These are phyloP conservation scores for Aspergillus luchuensis DNA, from an alignment of 2,329 filamentous ascomycete species.

Conservation along the genomic window DNA sequence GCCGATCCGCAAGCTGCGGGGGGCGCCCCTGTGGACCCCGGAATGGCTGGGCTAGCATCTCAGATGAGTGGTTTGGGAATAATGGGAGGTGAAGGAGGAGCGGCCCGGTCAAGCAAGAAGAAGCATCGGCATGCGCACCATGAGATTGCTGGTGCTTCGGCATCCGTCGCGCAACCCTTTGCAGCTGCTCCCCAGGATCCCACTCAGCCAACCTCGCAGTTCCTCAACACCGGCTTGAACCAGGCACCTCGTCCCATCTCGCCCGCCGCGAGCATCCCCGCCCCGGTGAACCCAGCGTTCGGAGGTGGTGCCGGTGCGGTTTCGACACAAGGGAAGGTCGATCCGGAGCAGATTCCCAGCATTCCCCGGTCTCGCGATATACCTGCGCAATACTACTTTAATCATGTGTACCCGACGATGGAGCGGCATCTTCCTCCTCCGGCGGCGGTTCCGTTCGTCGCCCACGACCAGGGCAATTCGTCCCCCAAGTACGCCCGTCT, in stretches of 20 bases:
- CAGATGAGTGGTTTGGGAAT: conserved; percentile 80
- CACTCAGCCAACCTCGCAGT: conserved; percentile 58
- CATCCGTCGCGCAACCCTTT: conserved; percentile 59
- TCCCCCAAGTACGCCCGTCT: conserved; percentile 92
- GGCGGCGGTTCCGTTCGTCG: conserved; percentile 82
- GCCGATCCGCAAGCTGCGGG: conserved; percentile 28
- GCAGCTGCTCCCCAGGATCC: conserved; percentile 51
- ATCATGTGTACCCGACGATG: conserved; percentile 90
- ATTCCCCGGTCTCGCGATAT: conserved; percentile 82
- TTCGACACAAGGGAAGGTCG: conserved; percentile 72
- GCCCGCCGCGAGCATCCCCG: conserved; percentile 32
- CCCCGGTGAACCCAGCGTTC: conserved; percentile 50
- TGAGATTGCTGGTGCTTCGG: conserved; percentile 71
- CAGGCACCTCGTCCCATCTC: conserved; percentile 36
- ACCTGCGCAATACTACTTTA: conserved; percentile 79
- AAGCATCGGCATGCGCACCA: conserved; percentile 95
- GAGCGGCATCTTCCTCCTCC: conserved; percentile 91
- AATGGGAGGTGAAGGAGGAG: conserved; percentile 50
- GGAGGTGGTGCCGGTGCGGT: conserved; percentile 57
- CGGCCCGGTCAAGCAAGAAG: conserved; percentile 66
- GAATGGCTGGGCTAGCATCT: conserved; percentile 50
- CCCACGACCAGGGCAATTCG: conserved; percentile 94
- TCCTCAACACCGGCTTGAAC: conserved; percentile 58
- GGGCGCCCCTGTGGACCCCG: conserved; percentile 30
- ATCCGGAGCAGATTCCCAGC: conserved; percentile 90